A percentile compares a stretch with the other conserved stretches of the same genome.
Conservation (phyloP, 1,139 yeast species). For the Pichia norvegensis region DNA sequence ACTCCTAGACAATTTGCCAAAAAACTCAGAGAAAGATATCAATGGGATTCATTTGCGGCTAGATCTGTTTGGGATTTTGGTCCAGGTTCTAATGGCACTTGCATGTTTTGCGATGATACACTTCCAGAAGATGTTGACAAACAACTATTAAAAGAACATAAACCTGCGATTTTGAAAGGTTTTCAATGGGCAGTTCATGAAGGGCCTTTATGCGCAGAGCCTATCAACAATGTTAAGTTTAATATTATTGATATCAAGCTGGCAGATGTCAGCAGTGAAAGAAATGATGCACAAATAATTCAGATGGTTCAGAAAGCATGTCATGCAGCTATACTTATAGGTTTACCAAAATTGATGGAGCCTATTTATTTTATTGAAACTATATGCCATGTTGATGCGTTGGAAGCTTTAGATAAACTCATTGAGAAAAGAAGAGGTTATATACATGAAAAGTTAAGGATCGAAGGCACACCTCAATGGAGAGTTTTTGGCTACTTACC, state of each 20-base stretch:
- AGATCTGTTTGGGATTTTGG: slow-evolving; percentile 81
- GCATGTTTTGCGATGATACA: slow-evolving; percentile 66
- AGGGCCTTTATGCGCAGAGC: slow-evolving; percentile 89
- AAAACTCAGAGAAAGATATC: slow-evolving; percentile 47
- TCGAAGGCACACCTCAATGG: slow-evolving; percentile 70
- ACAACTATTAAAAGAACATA: slow-evolving; percentile 37
- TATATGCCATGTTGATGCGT: slow-evolving; percentile 35
- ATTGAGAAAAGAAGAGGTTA: slow-evolving; percentile 50
- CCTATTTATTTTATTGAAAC: slow-evolving; percentile 67
- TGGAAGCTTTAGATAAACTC: slow-evolving; percentile 38
- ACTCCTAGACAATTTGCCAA: slow-evolving; percentile 38
- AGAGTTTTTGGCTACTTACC: slow-evolving; percentile 64
- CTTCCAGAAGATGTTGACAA: slow-evolving; percentile 65
- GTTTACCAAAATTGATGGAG: slow-evolving; percentile 74
- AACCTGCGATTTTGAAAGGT: slow-evolving; percentile 59
- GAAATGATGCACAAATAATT: slow-evolving; percentile 68
- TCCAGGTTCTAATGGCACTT: slow-evolving; percentile 50
- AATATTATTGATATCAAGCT: slow-evolving; percentile 57
- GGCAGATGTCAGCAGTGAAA: slow-evolving; percentile 39
- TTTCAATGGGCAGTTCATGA: slow-evolving; percentile 78
- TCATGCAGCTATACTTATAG: slow-evolving; percentile 70
- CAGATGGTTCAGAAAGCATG: slow-evolving; percentile 84
- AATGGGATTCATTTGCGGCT: slow-evolving; percentile 81
- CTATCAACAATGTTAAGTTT: slow-evolving; percentile 64
- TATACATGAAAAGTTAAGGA: slow-evolving; percentile 42